Conservation (phyloP, 2,329 filamentous ascomycete genomes). For the Ramularia collo-cygni region DNA sequence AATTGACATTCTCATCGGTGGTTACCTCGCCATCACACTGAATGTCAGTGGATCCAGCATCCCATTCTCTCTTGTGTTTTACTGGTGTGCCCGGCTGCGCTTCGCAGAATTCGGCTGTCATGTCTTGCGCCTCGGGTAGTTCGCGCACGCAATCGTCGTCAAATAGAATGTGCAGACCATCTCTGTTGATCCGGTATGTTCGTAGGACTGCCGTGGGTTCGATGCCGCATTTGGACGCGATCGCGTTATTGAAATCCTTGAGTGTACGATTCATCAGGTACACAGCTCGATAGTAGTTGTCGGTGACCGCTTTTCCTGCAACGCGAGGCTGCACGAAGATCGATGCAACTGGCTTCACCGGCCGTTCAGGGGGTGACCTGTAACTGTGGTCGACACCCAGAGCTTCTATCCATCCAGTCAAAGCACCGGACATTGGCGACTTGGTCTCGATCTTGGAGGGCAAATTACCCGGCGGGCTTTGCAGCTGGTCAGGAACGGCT, state of each 20-base stretch:
- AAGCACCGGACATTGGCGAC: constrained; percentile 55
- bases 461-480: constrained; percentile 42
- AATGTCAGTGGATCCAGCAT: constrained; percentile 41
- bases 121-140: constrained; percentile 84
- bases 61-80: constrained; percentile 46
- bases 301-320: constrained; percentile 41
- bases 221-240: constrained; percentile 74
- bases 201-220: constrained; percentile 65
- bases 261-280: constrained; percentile 75
- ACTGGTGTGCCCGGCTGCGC: constrained; percentile 40
- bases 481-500: constrained; percentile 37
- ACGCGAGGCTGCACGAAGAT: constrained; percentile 67
- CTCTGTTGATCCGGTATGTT: constrained; percentile 64
- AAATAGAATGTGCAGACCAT: constrained; percentile 74
- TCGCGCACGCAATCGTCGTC: constrained; percentile 85
- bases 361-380: constrained; percentile 65
- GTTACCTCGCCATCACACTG: constrained; percentile 44
- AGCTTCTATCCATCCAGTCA: constrained; percentile 83
- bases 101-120: constrained; percentile 66
- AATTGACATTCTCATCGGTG: constrained; percentile 37
- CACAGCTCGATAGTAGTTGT: constrained; percentile 71
- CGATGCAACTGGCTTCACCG: constrained; percentile 72
- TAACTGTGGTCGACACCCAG: constrained; percentile 84
- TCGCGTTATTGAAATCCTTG: constrained; percentile 63
- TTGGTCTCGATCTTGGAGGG: constrained; percentile 50